These are phyloP conservation scores for Ustilago bromivora DNA, from an alignment of 1,284 basidiomycete genomes.

Conservation along the genomic window DNA sequence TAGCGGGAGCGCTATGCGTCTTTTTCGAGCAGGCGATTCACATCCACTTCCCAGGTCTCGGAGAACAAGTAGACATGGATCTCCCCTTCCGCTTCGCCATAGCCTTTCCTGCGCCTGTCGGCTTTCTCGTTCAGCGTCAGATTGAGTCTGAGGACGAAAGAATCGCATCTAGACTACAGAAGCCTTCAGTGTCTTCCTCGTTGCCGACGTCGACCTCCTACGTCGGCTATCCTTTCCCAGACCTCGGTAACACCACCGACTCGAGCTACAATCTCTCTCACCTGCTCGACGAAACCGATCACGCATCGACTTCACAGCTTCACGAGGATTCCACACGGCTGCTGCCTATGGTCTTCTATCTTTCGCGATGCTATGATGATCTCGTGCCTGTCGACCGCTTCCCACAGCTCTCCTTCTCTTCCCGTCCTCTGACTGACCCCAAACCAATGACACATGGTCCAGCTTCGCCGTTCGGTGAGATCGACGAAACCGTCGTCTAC, in stretches of 20 bases:
- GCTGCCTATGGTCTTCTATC: conserved; percentile 58
- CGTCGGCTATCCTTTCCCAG: conserved; percentile 34
- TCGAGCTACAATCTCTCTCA: conserved; percentile 31
- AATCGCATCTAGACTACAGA: conserved; percentile 26
- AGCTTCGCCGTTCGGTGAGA: conserved; percentile 41
- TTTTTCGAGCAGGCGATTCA: conserved; percentile 56
- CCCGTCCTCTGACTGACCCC: conserved; percentile 4
- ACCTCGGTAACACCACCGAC: conserved; percentile 26
- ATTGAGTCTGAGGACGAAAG: conserved; percentile 49
- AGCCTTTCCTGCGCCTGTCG: conserved; percentile 48
- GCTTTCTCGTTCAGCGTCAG: conserved; percentile 58
- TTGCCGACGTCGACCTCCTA: background rate
- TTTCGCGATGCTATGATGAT: conserved; percentile 59
- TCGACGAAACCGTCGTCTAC: conserved; percentile 50
- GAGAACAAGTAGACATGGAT: conserved; percentile 54
- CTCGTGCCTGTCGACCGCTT: conserved; percentile 51
- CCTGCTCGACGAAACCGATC: conserved; percentile 24
- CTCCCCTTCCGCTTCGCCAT: conserved; percentile 51
- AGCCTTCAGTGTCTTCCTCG: conserved; percentile 4
- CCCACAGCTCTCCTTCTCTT: conserved; percentile 31
- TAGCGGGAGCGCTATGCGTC: conserved; percentile 54
- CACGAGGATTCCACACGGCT: conserved; percentile 23
- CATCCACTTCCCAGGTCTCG: conserved; percentile 53
- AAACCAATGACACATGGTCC: conserved; percentile 48
- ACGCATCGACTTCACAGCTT: conserved; percentile 22